Evolutionary conservation across 495 filamentous ascomycete genomes (phyloP).

Genomic region (Penicillium ucsense): DNA sequence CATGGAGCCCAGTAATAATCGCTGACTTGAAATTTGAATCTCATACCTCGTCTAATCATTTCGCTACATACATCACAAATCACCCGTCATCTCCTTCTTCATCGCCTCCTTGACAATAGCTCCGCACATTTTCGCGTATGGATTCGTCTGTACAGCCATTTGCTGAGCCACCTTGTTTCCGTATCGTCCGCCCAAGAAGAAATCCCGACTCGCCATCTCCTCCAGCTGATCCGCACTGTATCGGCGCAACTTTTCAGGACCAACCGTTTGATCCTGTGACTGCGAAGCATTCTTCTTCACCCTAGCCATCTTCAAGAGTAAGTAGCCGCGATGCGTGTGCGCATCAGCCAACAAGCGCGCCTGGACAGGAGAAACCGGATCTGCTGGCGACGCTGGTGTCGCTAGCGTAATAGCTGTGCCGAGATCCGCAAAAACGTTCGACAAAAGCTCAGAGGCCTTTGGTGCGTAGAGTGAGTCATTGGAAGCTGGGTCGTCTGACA

Average conservation of each 20-base stretch:
- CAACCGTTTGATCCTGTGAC: background rate
- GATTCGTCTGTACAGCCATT: slow-evolving; percentile 73
- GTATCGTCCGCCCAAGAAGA: slow-evolving; percentile 64
- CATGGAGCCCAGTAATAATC: too few relatives aligned
- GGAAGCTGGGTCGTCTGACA: background rate
- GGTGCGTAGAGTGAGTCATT: slow-evolving; percentile 13
- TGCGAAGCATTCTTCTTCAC: slow-evolving; percentile 13
- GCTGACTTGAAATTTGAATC: too few relatives aligned
- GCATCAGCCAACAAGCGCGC: slow-evolving; percentile 57
- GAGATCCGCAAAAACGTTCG: slow-evolving; percentile 50
- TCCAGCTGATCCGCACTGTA: slow-evolving; percentile 51
- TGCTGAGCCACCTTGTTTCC: slow-evolving; percentile 70
- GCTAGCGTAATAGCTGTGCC: slow-evolving; percentile 57
- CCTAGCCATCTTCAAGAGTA: slow-evolving; percentile 57
- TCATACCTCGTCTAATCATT: background rate
- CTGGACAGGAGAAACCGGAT: slow-evolving; percentile 47
- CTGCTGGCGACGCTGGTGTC: slow-evolving; percentile 39
- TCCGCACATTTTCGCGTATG: slow-evolving; percentile 81
- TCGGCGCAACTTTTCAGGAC: slow-evolving; percentile 24
- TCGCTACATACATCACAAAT: background rate
- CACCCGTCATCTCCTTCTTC: slow-evolving; percentile 53
- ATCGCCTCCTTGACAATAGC: slow-evolving; percentile 79
- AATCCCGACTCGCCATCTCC: slow-evolving; percentile 62
- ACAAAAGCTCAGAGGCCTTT: slow-evolving; percentile 10
- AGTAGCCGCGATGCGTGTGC: slow-evolving; percentile 66